phyloP scores from a whole-genome alignment of 2,329 filamentous ascomycete species.

The Aspergillus terreus region DNA sequence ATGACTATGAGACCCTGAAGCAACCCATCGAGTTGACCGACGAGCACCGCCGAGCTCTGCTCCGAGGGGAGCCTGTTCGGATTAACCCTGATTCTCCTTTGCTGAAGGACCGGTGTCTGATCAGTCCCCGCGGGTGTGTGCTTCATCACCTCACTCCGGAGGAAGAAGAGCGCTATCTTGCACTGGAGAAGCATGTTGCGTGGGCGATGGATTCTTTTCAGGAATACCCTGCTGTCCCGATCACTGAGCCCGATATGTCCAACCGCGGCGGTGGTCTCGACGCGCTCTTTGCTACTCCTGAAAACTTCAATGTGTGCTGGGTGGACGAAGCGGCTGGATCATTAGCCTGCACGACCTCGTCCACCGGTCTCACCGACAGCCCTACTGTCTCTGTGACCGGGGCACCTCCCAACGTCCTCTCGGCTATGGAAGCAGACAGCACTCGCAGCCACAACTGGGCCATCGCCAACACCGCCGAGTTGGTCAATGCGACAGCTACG shows the following conservation, averaged over 20 bases:
- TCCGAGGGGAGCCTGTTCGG: slow-evolving; percentile 40
- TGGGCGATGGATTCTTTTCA: slow-evolving; percentile 30
- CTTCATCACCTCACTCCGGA: slow-evolving; percentile 42
- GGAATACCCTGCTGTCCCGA: slow-evolving; percentile 34
- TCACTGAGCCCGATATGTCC: slow-evolving; percentile 39
- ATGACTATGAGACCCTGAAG: slow-evolving; percentile 39
- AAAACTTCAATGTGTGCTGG: slow-evolving; percentile 45
- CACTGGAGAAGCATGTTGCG: slow-evolving; percentile 38
- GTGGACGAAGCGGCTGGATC: slow-evolving; percentile 33
- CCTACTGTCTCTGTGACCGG: slow-evolving; percentile 18
- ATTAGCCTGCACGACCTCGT: slow-evolving; percentile 24
- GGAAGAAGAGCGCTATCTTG: slow-evolving; percentile 45
- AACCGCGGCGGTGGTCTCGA: slow-evolving; percentile 45
- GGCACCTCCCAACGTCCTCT: slow-evolving; percentile 35
- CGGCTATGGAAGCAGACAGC: slow-evolving; percentile 38
- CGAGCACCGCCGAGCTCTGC: slow-evolving; percentile 40
- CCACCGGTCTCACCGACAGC: slow-evolving; percentile 21
- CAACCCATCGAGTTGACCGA: slow-evolving; percentile 38
- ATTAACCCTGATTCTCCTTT: slow-evolving; percentile 32
- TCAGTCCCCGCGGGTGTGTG: slow-evolving; percentile 44
- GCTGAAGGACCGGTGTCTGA: slow-evolving; percentile 41
- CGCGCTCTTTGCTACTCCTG: slow-evolving; percentile 42
- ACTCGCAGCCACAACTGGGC: slow-evolving; percentile 36
- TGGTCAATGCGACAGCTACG: slow-evolving; percentile 33
- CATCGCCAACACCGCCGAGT: slow-evolving; percentile 32